Evolutionary conservation across 495 filamentous ascomycete genomes (phyloP).

Genomic region (Daldinia decipiens): DNA sequence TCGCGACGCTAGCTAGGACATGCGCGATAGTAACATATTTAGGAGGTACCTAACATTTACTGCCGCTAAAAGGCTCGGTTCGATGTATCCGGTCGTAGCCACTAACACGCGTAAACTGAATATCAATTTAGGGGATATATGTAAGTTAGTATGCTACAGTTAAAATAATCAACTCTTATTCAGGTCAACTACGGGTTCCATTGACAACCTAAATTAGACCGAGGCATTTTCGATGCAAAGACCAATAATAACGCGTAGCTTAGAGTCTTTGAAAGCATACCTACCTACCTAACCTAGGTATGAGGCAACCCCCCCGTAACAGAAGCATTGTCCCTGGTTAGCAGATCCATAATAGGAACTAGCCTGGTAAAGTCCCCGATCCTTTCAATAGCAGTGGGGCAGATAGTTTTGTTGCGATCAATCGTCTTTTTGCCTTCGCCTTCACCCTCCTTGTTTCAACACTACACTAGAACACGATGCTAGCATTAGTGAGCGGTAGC

Average conservation of each 20-base stretch:
- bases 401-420: slow-evolving; percentile 21
- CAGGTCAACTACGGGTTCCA: too few relatives aligned
- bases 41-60: background rate
- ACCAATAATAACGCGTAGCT: background rate
- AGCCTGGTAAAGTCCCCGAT: slow-evolving; percentile 8
- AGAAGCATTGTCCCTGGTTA: slow-evolving; percentile 1
- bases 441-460: slow-evolving; percentile 14
- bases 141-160: too few relatives aligned
- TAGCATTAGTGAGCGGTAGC: slow-evolving; percentile 5
- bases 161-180: too few relatives aligned
- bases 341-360: slow-evolving; percentile 30
- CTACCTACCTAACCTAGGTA: too few relatives aligned
- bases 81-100: background rate
- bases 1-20: background rate
- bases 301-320: slow-evolving; percentile 19
- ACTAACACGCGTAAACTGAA: too few relatives aligned
- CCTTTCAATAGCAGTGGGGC: slow-evolving; percentile 34
- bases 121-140: too few relatives aligned
- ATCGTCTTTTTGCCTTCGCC: slow-evolving; percentile 8
- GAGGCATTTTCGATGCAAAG: background rate
- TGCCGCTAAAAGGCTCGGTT: background rate
- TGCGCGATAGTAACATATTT: background rate
- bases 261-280: background rate
- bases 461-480: slow-evolving; percentile 27
- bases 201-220: background rate